Percentiles rank a stretch among this genome's conserved stretches.
Evolutionary conservation across 805 yeast species (phyloP).

Genomic region (Candida ficus): DNA sequence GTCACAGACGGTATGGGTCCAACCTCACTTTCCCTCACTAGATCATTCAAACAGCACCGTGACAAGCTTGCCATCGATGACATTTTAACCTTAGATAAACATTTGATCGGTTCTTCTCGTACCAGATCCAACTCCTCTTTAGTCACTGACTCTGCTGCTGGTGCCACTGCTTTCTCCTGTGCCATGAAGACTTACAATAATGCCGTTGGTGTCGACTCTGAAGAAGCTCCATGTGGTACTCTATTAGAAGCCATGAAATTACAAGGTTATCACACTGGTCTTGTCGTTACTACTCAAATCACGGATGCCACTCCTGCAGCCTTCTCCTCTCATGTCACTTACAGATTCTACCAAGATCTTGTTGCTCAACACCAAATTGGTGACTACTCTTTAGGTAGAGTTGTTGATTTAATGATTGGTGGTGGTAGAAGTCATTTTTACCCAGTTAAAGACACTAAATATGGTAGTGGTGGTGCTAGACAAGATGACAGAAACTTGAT

Average conservation of each 20-base stretch:
- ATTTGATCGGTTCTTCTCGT: constrained; percentile 77
- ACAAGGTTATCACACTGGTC: constrained; percentile 76
- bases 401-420: constrained; percentile 81
- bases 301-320: constrained; percentile 97
- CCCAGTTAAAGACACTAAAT: constrained; percentile 35
- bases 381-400: constrained; percentile 68
- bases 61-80: constrained; percentile 51
- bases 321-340: constrained; percentile 74
- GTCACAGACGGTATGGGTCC: constrained; percentile 98
- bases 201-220: constrained; percentile 80
- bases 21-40: constrained; percentile 72
- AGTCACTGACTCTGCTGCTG: constrained; percentile 95
- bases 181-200: constrained; percentile 82
- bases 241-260: constrained; percentile 82
- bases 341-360: constrained; percentile 72
- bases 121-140: constrained; percentile 74
- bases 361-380: constrained; percentile 90
- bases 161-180: constrained; percentile 92
- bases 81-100: constrained; percentile 56
- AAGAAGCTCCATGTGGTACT: constrained; percentile 77
- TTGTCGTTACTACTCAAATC: constrained; percentile 87
- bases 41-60: constrained; percentile 65
- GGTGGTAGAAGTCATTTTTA: constrained; percentile 87
- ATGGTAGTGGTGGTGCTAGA: constrained; percentile 51
- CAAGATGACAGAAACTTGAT: constrained; percentile 65